Evolutionary conservation across 2,329 filamentous ascomycete species (phyloP).

Genomic region (Davidsoniella australis): DNA sequence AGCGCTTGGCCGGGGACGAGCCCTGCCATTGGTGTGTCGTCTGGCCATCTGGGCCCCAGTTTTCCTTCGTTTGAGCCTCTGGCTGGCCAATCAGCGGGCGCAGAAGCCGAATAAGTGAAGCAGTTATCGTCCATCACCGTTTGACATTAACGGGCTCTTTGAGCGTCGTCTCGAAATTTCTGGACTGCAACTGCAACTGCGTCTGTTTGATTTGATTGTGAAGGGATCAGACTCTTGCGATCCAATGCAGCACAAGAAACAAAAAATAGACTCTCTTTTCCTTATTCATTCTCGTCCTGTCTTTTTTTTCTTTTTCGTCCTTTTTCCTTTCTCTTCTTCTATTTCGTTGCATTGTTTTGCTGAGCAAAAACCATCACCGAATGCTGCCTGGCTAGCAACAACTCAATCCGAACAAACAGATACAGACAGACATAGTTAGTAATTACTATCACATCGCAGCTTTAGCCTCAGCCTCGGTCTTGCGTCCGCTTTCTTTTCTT

Average conservation of each 20-base stretch:
- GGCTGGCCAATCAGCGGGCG: neutral
- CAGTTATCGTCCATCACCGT: conserved; percentile 4
- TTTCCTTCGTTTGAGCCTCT: conserved; percentile 2
- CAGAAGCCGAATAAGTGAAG: conserved; percentile 2
- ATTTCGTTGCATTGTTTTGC: conserved; percentile 1
- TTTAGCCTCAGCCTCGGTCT: neutral
- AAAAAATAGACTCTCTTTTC: neutral
- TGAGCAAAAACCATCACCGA: conserved; percentile 1
- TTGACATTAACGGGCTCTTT: conserved; percentile 1
- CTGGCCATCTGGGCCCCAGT: conserved; percentile 4
- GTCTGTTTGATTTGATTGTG: neutral
- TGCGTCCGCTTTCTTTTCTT: neutral
- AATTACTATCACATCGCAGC: neutral
- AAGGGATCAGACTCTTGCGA: no score
- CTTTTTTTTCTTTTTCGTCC: conserved; percentile 1
- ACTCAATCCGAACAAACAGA: no score
- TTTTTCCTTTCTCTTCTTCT: neutral
- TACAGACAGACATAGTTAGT: neutral
- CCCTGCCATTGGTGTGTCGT: conserved; percentile 1
- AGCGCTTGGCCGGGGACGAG: neutral
- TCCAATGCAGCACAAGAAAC: no score
- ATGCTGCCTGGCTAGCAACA: no score
- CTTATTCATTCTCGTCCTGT: neutral
- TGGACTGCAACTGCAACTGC: conserved; percentile 1
- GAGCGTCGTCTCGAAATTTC: no score